Evolutionary conservation across 139 green algal genomes (phyloP).

Genomic region (Pleodorina starrii): DNA sequence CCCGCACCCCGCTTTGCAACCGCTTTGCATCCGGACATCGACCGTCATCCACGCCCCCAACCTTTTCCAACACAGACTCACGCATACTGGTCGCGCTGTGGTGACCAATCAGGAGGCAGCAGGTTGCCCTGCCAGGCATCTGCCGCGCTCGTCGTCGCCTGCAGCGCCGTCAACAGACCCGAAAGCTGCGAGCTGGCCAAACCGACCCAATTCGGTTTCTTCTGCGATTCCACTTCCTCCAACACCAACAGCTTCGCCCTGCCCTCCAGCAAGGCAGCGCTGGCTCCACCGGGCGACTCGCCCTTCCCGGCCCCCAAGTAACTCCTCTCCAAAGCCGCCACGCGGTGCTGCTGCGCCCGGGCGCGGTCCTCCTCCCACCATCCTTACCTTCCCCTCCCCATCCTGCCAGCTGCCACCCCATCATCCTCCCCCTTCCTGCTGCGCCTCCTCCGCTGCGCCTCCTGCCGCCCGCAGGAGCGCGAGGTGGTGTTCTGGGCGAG

Average conservation of each 20-base stretch:
- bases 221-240: too few species aligned
- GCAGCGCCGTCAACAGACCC: constrained; percentile 12
- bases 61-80: too few species aligned
- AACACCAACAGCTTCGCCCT: too few species aligned
- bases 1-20: too few species aligned
- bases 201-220: not conserved
- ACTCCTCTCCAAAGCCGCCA: too few species aligned
- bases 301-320: not conserved
- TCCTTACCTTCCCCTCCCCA: too few species aligned
- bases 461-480: constrained; percentile 10
- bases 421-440: too few species aligned
- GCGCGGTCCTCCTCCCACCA: constrained; percentile 15
- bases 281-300: not conserved
- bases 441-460: too few species aligned
- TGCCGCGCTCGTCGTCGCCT: not conserved
- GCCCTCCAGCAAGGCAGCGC: not conserved
- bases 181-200: not conserved
- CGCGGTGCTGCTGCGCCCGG: not conserved
- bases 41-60: too few species aligned
- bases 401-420: too few species aligned
- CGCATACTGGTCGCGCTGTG: constrained; percentile 1
- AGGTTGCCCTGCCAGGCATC: not conserved
- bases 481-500: constrained; percentile 67
- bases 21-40: too few species aligned
- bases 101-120: not conserved